phyloP scores from a whole-genome alignment of 139 green algal genomes.

The Ulvella scutata region DNA sequence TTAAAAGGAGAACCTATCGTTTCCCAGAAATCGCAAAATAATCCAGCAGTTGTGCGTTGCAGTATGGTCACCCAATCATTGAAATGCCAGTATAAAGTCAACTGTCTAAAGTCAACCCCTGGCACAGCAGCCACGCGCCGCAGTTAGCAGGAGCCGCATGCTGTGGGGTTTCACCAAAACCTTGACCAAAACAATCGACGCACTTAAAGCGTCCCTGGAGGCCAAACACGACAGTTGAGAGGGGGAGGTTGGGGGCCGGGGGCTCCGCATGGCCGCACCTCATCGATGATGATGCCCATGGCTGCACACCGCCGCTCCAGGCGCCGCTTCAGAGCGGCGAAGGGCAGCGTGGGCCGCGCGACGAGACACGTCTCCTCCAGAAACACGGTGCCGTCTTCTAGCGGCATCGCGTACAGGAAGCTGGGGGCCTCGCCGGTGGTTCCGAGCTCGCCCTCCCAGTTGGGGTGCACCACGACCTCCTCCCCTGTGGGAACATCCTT shows the following conservation, averaged over 20 bases:
- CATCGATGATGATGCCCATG: slow-evolving; percentile 43
- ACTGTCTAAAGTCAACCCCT: no score
- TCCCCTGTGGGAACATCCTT: background rate
- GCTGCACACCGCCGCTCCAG: slow-evolving; percentile 42
- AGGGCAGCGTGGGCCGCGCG: slow-evolving; percentile 58
- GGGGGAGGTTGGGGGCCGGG: background rate
- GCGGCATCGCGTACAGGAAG: slow-evolving; percentile 74
- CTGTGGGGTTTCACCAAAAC: no score
- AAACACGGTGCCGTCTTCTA: slow-evolving; percentile 44
- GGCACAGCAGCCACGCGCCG: no score
- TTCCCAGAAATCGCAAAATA: no score
- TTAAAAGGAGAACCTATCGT: no score
- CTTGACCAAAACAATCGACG: no score
- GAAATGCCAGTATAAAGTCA: no score
- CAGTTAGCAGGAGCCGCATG: no score
- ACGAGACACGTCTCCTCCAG: slow-evolving; percentile 76
- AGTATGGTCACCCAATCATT: no score
- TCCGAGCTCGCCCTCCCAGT: slow-evolving; percentile 45
- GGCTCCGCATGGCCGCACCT: slow-evolving; percentile 8
- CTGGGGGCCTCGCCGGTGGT: slow-evolving; percentile 39
- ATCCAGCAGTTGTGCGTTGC: no score
- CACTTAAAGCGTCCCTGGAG: no score
- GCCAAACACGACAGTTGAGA: background rate
- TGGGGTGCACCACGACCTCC: slow-evolving; percentile 25
- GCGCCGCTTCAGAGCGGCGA: slow-evolving; percentile 52